Evolutionary conservation across 2,329 filamentous ascomycete species (phyloP).

Genomic region (Chrysoporthe puriensis): DNA sequence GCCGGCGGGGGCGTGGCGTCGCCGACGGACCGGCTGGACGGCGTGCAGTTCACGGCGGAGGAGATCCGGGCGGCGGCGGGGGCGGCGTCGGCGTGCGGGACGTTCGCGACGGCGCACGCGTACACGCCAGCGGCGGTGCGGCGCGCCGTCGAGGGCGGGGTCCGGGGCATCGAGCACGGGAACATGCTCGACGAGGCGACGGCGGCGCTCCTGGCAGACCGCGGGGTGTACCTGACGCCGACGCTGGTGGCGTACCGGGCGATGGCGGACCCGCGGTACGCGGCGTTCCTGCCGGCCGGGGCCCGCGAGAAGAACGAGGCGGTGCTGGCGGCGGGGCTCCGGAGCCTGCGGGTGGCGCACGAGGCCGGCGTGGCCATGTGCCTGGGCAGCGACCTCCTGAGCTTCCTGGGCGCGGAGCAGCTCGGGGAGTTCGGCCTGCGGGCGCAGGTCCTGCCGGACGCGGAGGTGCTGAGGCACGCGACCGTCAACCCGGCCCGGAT

Average conservation of each 20-base stretch:
- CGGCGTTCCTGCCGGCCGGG: slow-evolving; percentile 18
- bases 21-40: slow-evolving; percentile 55
- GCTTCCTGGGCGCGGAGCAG: slow-evolving; percentile 27
- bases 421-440: slow-evolving; percentile 26
- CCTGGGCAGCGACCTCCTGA: slow-evolving; percentile 24
- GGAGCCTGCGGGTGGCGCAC: slow-evolving; percentile 17
- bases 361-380: slow-evolving; percentile 27
- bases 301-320: slow-evolving; percentile 24
- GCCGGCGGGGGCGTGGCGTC: slow-evolving; percentile 59
- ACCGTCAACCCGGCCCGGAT: slow-evolving; percentile 50
- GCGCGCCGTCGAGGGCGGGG: slow-evolving; percentile 52
- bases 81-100: slow-evolving; percentile 47
- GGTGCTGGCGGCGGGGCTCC: slow-evolving; percentile 19
- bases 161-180: slow-evolving; percentile 49
- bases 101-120: slow-evolving; percentile 55
- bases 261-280: slow-evolving; percentile 37
- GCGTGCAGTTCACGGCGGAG: slow-evolving; percentile 58
- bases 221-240: slow-evolving; percentile 50
- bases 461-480: slow-evolving; percentile 27
- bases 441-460: slow-evolving; percentile 10
- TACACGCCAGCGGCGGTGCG: slow-evolving; percentile 53
- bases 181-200: slow-evolving; percentile 41
- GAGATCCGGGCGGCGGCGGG: slow-evolving; percentile 54
- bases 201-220: slow-evolving; percentile 50
- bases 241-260: slow-evolving; percentile 50